Evolutionary conservation across 2,329 filamentous ascomycete genomes (phyloP).

Genomic region (Trichoderma guizhouense): DNA sequence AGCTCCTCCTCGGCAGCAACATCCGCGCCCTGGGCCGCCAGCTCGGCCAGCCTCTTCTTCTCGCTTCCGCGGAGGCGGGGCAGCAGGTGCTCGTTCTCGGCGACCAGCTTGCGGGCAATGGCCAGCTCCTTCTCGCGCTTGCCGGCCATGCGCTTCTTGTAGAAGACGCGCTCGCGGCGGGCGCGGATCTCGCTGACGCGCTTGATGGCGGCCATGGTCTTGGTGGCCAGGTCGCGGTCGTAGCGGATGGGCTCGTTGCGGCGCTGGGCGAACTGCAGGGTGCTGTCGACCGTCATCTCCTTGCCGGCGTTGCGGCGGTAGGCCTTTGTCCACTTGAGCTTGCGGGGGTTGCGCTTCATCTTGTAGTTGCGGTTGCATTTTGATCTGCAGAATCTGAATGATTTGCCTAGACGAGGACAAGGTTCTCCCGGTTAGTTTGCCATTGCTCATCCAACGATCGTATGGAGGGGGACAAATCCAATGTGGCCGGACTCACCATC

Average conservation of each 20-base stretch:
- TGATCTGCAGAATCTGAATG: constrained; percentile 58
- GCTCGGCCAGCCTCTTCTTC: constrained; percentile 55
- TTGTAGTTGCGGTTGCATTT: constrained; percentile 74
- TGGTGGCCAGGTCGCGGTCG: constrained; percentile 84
- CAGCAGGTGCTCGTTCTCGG: constrained; percentile 88
- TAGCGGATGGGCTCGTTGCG: constrained; percentile 95
- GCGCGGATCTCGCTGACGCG: constrained; percentile 81
- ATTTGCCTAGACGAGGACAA: constrained; percentile 34
- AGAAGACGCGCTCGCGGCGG: constrained; percentile 84
- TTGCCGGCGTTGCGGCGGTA: constrained; percentile 79
- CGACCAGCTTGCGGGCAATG: constrained; percentile 80
- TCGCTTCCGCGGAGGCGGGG: constrained; percentile 66
- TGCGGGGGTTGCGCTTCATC: constrained; percentile 97
- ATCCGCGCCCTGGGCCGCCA: constrained; percentile 47
- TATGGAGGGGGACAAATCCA: background rate
- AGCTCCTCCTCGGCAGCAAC: constrained; percentile 42
- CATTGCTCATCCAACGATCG: background rate
- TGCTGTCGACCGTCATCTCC: constrained; percentile 88
- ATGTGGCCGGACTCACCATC: constrained; percentile 34
- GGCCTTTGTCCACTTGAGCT: constrained; percentile 95
- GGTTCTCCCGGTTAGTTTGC: background rate
- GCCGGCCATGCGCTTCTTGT: constrained; percentile 88
- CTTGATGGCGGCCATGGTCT: constrained; percentile 89
- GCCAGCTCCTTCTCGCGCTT: constrained; percentile 80
- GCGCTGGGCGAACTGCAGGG: constrained; percentile 85